Conservation (phyloP, 2,329 filamentous ascomycete genomes). For the Aspergillus sp. region DNA sequence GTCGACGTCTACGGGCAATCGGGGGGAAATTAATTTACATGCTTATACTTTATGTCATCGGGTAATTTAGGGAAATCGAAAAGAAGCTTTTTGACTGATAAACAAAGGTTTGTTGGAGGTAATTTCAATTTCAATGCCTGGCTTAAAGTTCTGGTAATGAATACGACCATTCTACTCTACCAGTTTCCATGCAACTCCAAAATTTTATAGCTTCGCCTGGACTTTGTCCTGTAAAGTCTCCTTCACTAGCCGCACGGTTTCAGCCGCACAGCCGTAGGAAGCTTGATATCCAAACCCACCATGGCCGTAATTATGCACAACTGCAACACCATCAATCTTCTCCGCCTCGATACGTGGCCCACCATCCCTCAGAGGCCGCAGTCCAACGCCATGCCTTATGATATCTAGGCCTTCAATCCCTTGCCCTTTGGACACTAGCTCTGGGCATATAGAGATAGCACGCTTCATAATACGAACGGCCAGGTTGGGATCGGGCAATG, state of each 20-base stretch:
- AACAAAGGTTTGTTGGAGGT: background rate
- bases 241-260: slow-evolving; percentile 65
- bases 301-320: slow-evolving; percentile 48
- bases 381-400: slow-evolving; percentile 76
- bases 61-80: too few relatives aligned
- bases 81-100: too few relatives aligned
- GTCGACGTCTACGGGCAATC: background rate
- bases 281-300: slow-evolving; percentile 63
- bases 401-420: slow-evolving; percentile 73
- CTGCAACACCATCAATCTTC: slow-evolving; percentile 58
- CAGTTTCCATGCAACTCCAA: background rate
- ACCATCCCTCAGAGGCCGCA: slow-evolving; percentile 71
- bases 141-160: too few relatives aligned
- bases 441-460: slow-evolving; percentile 35
- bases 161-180: background rate
- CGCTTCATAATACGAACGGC: slow-evolving; percentile 82
- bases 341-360: slow-evolving; percentile 77
- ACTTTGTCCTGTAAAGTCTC: slow-evolving; percentile 42
- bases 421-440: slow-evolving; percentile 52
- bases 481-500: slow-evolving; percentile 74
- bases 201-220: slow-evolving; percentile 32
- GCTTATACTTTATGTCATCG: too few relatives aligned
- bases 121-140: background rate
- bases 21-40: background rate
- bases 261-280: slow-evolving; percentile 68